Conservation (phyloP, 2,329 filamentous ascomycete genomes). For the Phaeoacremonium minimum region DNA sequence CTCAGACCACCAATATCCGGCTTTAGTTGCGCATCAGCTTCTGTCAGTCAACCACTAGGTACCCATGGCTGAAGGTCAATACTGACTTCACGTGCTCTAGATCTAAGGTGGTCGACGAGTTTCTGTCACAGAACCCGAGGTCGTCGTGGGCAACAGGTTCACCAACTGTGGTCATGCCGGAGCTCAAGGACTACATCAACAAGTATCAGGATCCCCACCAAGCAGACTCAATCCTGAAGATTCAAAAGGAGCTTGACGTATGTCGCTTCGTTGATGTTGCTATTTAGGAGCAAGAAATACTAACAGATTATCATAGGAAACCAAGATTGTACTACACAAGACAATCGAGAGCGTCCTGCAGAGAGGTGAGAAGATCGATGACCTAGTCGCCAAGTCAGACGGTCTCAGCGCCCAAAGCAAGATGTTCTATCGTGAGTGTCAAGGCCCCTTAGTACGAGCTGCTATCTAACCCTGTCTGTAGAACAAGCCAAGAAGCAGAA, state of each 20-base stretch:
- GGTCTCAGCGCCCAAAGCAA: constrained; percentile 88
- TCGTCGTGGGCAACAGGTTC: constrained; percentile 58
- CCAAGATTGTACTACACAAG: constrained; percentile 95
- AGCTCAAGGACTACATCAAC: constrained; percentile 70
- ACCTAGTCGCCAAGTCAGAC: constrained; percentile 88
- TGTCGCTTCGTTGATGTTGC: too few relatives aligned
- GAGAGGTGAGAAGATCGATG: constrained; percentile 94
- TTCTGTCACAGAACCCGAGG: constrained; percentile 70
- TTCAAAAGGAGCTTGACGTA: constrained; percentile 88
- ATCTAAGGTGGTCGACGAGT: constrained; percentile 86
- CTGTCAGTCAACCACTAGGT: too few relatives aligned
- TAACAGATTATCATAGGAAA: too few relatives aligned
- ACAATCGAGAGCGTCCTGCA: constrained; percentile 86
- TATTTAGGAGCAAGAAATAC: too few relatives aligned
- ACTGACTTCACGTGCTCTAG: too few relatives aligned
- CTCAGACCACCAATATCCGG: constrained; percentile 66
- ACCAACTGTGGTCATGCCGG: constrained; percentile 58
- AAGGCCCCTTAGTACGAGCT: too few relatives aligned
- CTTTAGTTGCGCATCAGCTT: constrained; percentile 26
- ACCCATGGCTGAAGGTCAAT: too few relatives aligned
- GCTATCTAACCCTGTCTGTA: too few relatives aligned
- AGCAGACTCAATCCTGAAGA: constrained; percentile 90
- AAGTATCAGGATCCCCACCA: constrained; percentile 82
- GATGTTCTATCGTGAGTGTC: constrained; percentile 82
- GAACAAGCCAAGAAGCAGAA: constrained; percentile 76